Conservation (phyloP, 2,329 filamentous ascomycete species). For the Trichoderma sp. region DNA sequence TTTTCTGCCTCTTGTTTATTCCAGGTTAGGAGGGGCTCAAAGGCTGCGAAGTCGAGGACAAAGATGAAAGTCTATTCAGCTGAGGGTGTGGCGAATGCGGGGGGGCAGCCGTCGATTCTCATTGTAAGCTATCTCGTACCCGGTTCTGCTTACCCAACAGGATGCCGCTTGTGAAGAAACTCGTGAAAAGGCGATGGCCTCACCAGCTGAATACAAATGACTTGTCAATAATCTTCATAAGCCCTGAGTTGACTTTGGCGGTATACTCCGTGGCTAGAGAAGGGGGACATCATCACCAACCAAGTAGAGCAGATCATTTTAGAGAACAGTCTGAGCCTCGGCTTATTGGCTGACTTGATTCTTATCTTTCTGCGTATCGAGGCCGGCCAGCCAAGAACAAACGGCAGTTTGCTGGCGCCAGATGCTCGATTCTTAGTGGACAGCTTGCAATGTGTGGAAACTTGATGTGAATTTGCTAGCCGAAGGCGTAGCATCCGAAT, state of each 20-base stretch:
- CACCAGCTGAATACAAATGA: not conserved
- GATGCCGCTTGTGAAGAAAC: not conserved
- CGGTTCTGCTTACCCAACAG: not conserved
- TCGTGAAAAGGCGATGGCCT: not conserved
- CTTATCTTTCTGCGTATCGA: not conserved
- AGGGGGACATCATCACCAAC: not conserved
- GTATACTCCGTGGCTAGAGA: not conserved
- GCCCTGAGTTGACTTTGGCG: not conserved
- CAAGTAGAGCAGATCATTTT: not conserved
- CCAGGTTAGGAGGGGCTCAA: not conserved
- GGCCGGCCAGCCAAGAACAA: not conserved
- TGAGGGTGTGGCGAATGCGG: conserved; percentile 14
- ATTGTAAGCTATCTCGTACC: not conserved
- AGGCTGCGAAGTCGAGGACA: not conserved
- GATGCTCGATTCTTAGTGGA: not conserved
- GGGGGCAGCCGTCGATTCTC: not conserved
- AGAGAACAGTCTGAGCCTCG: not conserved
- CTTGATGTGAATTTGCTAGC: not conserved
- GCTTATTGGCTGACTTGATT: not conserved
- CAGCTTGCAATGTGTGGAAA: not conserved
- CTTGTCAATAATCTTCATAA: not conserved
- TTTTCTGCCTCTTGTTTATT: not conserved
- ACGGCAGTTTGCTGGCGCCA: not conserved
- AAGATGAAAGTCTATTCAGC: conserved; percentile 12
- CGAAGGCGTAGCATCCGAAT: not conserved